These are phyloP conservation scores for Backusella sp. DNA, from an alignment of 192 early-diverging fungal genomes.

Conservation along the genomic window DNA sequence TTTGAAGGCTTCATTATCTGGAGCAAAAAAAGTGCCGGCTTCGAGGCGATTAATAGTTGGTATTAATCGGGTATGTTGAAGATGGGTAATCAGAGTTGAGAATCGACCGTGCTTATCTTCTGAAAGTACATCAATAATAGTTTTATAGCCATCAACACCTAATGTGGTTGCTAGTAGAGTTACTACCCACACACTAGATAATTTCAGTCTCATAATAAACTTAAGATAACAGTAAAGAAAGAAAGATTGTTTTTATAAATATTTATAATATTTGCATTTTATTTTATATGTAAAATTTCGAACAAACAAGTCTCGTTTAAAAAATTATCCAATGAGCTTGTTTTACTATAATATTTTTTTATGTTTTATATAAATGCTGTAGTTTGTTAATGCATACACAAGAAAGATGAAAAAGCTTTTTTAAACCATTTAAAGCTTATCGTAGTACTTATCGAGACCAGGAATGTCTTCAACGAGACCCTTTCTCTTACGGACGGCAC, in stretches of 20 bases:
- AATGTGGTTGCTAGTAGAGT: background rate
- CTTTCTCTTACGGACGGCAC: slow-evolving; percentile 73
- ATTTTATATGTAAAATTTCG: slow-evolving; percentile 7
- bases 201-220: background rate
- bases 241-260: background rate
- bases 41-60: slow-evolving; percentile 53
- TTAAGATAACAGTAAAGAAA: background rate
- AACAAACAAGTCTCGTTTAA: slow-evolving; percentile 8
- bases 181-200: background rate
- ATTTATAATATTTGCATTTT: background rate
- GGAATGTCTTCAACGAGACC: slow-evolving; percentile 82
- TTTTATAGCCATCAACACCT: slow-evolving; percentile 18
- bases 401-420: background rate
- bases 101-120: slow-evolving; percentile 42
- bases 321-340: slow-evolving; percentile 6
- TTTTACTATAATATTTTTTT: background rate
- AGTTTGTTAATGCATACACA: background rate
- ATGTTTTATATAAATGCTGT: background rate
- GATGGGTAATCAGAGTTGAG: slow-evolving; percentile 46
- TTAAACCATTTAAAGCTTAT: slow-evolving; percentile 62
- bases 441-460: slow-evolving; percentile 78
- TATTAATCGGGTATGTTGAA: slow-evolving; percentile 56
- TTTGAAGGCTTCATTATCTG: slow-evolving; percentile 53
- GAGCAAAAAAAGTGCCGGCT: slow-evolving; percentile 58
- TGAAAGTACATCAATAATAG: slow-evolving; percentile 57